A percentile compares a stretch with the other conserved stretches of the same genome.
phyloP scores from a whole-genome alignment of 2,329 filamentous ascomycete genomes.

The Cladosporium oxysporum region DNA sequence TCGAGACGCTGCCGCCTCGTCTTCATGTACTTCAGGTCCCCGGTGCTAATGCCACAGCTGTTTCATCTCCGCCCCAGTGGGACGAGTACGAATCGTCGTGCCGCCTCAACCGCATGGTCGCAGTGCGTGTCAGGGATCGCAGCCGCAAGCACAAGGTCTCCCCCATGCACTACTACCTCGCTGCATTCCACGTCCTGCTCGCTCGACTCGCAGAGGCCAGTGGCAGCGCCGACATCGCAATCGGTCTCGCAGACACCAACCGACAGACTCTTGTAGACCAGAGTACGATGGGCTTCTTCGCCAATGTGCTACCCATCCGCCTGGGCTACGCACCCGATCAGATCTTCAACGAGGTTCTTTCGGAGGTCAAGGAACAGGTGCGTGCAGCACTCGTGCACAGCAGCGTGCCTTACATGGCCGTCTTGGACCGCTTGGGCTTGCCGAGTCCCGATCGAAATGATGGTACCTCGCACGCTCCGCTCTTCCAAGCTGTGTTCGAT shows the following conservation, averaged over 20 bases:
- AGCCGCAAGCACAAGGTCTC: slow-evolving; percentile 8
- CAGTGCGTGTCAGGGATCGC: slow-evolving; percentile 24
- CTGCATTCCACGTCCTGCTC: slow-evolving; percentile 38
- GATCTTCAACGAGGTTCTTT: slow-evolving; percentile 27
- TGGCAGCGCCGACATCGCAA: slow-evolving; percentile 35
- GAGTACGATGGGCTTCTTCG: slow-evolving; percentile 41
- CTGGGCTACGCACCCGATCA: slow-evolving; percentile 25
- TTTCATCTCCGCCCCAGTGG: not conserved
- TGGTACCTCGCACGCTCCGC: slow-evolving; percentile 33
- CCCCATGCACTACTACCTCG: slow-evolving; percentile 41
- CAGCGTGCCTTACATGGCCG: slow-evolving; percentile 36
- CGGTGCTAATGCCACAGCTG: too few species aligned
- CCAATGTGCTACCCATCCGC: slow-evolving; percentile 44
- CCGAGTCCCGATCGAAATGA: slow-evolving; percentile 16
- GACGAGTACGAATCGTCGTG: not conserved
- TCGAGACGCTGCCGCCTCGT: not conserved
- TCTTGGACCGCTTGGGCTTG: slow-evolving; percentile 36
- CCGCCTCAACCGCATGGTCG: slow-evolving; percentile 19
- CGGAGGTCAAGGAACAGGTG: slow-evolving; percentile 24
- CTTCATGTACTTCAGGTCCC: not conserved
- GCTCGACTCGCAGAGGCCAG: slow-evolving; percentile 29
- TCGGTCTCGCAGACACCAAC: slow-evolving; percentile 46
- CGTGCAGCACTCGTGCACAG: slow-evolving; percentile 33
- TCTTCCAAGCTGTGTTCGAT: slow-evolving; percentile 42
- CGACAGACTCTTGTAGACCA: slow-evolving; percentile 33